Evolutionary conservation across 1,139 yeast species (phyloP).

Genomic region (Zygotorulaspora mrakii): DNA sequence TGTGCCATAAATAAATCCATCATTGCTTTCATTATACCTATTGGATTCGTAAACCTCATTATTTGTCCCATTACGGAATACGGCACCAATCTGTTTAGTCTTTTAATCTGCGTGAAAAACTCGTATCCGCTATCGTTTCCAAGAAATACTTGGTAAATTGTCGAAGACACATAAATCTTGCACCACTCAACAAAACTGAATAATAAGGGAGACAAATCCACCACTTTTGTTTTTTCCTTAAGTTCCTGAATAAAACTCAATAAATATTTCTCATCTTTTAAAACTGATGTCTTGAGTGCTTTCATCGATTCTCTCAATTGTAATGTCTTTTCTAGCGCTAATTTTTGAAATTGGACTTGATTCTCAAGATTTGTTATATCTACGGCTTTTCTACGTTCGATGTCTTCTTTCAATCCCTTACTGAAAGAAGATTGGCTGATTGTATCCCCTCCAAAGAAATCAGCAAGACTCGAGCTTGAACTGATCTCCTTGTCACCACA

Average conservation of each 20-base stretch:
- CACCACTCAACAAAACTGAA: conserved; percentile 75
- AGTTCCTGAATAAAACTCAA: conserved; percentile 46
- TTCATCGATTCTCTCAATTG: conserved; percentile 37
- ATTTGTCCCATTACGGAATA: conserved; percentile 71
- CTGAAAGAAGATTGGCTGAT: conserved; percentile 35
- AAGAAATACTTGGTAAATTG: conserved; percentile 71
- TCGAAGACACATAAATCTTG: conserved; percentile 76
- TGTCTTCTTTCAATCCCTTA: conserved; percentile 50
- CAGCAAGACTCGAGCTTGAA: conserved; percentile 47
- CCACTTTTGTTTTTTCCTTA: conserved; percentile 50
- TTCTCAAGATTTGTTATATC: conserved; percentile 61
- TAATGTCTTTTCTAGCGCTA: conserved; percentile 45
- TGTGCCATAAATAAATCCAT: conserved; percentile 77
- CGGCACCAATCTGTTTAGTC: conserved; percentile 73
- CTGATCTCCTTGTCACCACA: conserved; percentile 53
- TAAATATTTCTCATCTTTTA: conserved; percentile 36
- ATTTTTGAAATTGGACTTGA: conserved; percentile 68
- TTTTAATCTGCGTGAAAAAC: conserved; percentile 60
- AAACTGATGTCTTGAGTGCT: conserved; percentile 34
- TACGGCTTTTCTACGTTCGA: conserved; percentile 51
- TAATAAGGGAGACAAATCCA: conserved; percentile 63
- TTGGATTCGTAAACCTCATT: conserved; percentile 77
- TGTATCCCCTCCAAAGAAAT: conserved; percentile 45
- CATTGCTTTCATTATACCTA: conserved; percentile 71
- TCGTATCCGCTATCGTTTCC: conserved; percentile 80